Percentiles rank a stretch among this genome's conserved stretches.
Evolutionary conservation across 306 rosid species (phyloP).

Genomic region (Cucumis sativus): DNA sequence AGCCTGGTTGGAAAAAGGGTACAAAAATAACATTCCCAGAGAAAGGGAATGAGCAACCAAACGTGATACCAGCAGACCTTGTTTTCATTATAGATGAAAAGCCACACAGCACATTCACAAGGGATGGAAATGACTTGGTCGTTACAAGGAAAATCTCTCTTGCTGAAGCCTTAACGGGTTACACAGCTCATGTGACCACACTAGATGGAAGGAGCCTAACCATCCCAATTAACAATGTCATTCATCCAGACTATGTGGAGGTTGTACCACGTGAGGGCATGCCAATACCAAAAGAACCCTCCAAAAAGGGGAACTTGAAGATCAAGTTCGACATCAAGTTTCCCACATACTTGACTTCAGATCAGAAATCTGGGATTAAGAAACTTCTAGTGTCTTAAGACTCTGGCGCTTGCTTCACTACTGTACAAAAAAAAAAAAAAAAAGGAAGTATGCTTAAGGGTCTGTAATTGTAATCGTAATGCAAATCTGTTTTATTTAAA

Average conservation of each 20-base stretch:
- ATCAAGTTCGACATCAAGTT: constrained; percentile 57
- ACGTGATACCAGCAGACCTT: constrained; percentile 62
- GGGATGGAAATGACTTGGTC: constrained; percentile 75
- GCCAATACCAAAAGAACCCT: constrained; percentile 77
- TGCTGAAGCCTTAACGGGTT: constrained; percentile 44
- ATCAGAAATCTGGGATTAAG: constrained; percentile 41
- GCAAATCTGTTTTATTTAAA: constrained; percentile 1
- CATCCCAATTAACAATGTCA: constrained; percentile 40
- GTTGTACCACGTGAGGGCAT: constrained; percentile 63
- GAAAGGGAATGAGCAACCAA: constrained; percentile 70
- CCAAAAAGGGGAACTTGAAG: constrained; percentile 62
- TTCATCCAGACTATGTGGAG: constrained; percentile 55
- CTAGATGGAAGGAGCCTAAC: constrained; percentile 62
- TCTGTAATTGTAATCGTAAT: neutral
- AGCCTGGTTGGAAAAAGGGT: constrained; percentile 97
- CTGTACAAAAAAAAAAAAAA: neutral
- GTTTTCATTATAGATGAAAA: constrained; percentile 76
- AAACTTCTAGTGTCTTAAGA: constrained; percentile 20
- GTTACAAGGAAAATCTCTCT: constrained; percentile 43
- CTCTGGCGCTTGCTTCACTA: neutral
- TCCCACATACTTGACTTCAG: constrained; percentile 34
- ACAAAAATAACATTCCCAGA: constrained; percentile 83
- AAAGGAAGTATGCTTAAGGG: neutral
- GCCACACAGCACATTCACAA: constrained; percentile 60
- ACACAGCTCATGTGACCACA: constrained; percentile 42